A percentile compares a stretch with the other conserved stretches of the same genome.
phyloP scores from a whole-genome alignment of 345 rosid genomes.

The Eucalyptus brandiana region DNA sequence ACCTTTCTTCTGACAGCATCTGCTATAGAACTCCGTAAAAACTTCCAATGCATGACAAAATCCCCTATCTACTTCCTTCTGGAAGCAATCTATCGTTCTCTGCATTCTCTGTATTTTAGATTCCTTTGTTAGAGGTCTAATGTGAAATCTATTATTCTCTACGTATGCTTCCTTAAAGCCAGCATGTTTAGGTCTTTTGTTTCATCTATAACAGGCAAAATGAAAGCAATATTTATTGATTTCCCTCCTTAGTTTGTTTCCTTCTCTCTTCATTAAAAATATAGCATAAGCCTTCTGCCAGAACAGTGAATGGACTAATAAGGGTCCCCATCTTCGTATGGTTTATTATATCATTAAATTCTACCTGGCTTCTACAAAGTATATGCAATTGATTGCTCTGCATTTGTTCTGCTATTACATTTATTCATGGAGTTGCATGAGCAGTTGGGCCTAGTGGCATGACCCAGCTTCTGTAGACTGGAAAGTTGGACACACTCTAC shows the following conservation, averaged over 20 bases:
- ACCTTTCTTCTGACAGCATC: not conserved
- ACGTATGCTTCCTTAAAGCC: not conserved
- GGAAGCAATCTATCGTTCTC: not conserved
- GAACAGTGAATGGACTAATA: not conserved
- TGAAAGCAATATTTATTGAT: not conserved
- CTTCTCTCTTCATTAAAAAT: not conserved
- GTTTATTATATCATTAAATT: not conserved
- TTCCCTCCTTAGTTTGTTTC: not conserved
- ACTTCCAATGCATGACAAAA: not conserved
- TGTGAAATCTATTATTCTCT: not conserved
- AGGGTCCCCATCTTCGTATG: not conserved
- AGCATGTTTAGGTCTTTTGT: not conserved
- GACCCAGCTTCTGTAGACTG: not conserved
- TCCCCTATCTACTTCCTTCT: not conserved
- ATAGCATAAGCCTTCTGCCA: not conserved
- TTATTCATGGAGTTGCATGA: not conserved
- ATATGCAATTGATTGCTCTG: not conserved
- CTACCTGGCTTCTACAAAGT: not conserved
- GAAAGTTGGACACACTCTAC: not conserved
- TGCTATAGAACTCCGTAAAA: not conserved
- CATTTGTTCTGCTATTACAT: not conserved
- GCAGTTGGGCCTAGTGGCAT: not conserved
- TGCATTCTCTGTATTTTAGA: not conserved
- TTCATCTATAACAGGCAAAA: not conserved
- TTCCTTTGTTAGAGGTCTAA: not conserved